These are phyloP conservation scores for Monilinia laxa DNA, from an alignment of 2,329 filamentous ascomycete genomes.

Conservation along the genomic window DNA sequence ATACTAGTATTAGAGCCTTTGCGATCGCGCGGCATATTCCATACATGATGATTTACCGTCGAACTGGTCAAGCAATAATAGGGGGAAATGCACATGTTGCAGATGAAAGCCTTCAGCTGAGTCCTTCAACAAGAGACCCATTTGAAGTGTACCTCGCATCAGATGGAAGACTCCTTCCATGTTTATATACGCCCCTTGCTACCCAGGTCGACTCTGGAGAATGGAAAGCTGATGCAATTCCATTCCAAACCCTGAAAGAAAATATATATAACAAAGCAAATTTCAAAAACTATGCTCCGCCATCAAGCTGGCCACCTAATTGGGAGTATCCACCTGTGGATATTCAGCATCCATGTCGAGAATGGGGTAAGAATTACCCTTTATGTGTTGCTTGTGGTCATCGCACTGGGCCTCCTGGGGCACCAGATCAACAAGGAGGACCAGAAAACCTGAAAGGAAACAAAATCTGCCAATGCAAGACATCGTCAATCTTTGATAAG, in stretches of 20 bases:
- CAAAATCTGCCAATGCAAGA: neutral
- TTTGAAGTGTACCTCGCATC: conserved; percentile 5
- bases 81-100: neutral
- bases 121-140: conserved; percentile 12
- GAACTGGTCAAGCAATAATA: neutral
- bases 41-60: conserved; percentile 2
- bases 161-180: conserved; percentile 11
- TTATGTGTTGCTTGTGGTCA: conserved; percentile 12
- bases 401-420: conserved; percentile 1
- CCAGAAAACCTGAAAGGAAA: neutral
- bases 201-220: neutral
- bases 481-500: neutral
- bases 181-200: conserved; percentile 6
- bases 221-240: neutral
- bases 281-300: conserved; percentile 4
- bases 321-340: conserved; percentile 20
- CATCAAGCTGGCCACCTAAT: neutral
- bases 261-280: conserved; percentile 4
- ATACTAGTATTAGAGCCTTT: conserved; percentile 8
- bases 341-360: conserved; percentile 19
- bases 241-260: neutral
- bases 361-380: conserved; percentile 17
- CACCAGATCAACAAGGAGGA: neutral
- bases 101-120: neutral
- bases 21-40: conserved; percentile 17